Percentiles rank a stretch among this genome's conserved stretches.
phyloP scores from a whole-genome alignment of 2,329 filamentous ascomycete genomes.

The Hypoxylon sp. region DNA sequence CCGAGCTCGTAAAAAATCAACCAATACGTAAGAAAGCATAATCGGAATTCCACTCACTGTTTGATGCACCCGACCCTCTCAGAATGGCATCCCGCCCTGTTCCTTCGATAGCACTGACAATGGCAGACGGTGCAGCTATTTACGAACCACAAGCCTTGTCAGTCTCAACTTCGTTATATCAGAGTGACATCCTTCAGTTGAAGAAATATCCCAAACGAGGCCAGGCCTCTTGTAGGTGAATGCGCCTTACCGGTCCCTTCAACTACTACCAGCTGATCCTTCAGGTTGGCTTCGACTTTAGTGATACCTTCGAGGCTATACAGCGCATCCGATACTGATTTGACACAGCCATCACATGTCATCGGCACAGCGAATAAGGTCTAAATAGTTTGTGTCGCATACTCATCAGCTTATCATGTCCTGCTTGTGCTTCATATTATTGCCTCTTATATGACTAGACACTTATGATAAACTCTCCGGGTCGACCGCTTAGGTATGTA shows the following conservation, averaged over 20 bases:
- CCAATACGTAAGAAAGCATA: conserved; percentile 39
- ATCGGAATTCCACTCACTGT: conserved; percentile 72
- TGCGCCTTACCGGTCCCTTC: conserved; percentile 79
- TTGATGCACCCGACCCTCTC: conserved; percentile 86
- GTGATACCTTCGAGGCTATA: conserved; percentile 83
- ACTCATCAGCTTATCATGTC: conserved; percentile 48
- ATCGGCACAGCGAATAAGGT: conserved; percentile 96
- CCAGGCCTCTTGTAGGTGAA: conserved; percentile 17
- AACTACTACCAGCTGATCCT: conserved; percentile 86
- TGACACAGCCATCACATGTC: conserved; percentile 90
- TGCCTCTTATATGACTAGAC: conserved; percentile 17
- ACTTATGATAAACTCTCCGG: neutral
- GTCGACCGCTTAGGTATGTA: neutral
- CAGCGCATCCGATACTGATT: conserved; percentile 85
- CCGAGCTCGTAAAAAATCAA: conserved; percentile 12
- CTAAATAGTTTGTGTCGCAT: conserved; percentile 62
- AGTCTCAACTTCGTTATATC: conserved; percentile 28
- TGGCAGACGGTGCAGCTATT: conserved; percentile 85
- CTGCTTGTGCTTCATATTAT: conserved; percentile 10
- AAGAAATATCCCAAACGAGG: conserved; percentile 28
- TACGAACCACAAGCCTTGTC: conserved; percentile 25
- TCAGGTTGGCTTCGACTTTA: conserved; percentile 85
- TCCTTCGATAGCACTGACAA: conserved; percentile 88
- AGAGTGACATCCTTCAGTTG: conserved; percentile 41
- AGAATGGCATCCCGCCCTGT: conserved; percentile 96